A percentile compares a stretch with the other conserved stretches of the same genome.
phyloP scores from a whole-genome alignment of 768 basidiomycete genomes.

The Boletus vinaceobasis region DNA sequence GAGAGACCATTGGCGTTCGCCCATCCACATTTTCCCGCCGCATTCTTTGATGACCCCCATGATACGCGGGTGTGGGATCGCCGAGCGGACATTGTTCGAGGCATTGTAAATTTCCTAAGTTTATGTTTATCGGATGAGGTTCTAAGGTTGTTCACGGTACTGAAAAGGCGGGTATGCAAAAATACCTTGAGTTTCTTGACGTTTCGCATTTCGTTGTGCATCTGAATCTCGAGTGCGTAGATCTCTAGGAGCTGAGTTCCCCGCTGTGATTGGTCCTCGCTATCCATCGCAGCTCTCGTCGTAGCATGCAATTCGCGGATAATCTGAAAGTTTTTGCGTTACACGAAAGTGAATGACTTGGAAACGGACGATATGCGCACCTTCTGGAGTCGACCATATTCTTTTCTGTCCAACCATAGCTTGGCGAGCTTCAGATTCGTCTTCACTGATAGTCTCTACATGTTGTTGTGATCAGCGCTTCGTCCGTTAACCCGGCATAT shows the following conservation, averaged over 20 bases:
- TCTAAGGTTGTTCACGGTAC: not conserved
- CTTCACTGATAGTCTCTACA: constrained; percentile 86
- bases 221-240: constrained; percentile 97
- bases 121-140: constrained; percentile 1
- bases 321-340: constrained; percentile 42
- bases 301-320: constrained; percentile 72
- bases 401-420: constrained; percentile 93
- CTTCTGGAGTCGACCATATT: constrained; percentile 79
- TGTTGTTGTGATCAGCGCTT: not conserved
- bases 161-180: not conserved
- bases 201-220: constrained; percentile 97
- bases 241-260: constrained; percentile 95
- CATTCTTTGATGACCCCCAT: constrained; percentile 99
- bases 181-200: constrained; percentile 91
- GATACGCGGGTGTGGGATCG: constrained; percentile 96
- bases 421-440: constrained; percentile 97
- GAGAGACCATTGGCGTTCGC: constrained; percentile 97
- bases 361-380: constrained; percentile 37
- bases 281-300: constrained; percentile 58
- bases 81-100: constrained; percentile 85
- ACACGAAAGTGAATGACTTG: not conserved
- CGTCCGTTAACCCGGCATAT: not conserved
- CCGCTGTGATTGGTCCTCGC: constrained; percentile 84
- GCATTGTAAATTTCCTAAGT: constrained; percentile 97
- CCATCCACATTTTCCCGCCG: constrained; percentile 99